Evolutionary conservation across 306 rosid species (phyloP).

Genomic region (Crataegus laevigata): DNA sequence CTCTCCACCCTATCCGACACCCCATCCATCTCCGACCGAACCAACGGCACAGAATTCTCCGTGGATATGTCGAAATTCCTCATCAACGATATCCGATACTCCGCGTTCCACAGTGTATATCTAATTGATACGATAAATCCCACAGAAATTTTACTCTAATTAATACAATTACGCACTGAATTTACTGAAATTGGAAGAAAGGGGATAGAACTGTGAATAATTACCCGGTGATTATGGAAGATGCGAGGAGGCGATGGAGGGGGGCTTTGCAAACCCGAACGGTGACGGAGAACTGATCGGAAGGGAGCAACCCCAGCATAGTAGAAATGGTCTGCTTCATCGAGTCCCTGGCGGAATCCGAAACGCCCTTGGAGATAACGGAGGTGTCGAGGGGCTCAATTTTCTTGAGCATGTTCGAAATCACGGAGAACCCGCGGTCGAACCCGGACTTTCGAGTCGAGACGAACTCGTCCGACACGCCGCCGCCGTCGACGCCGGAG

Average conservation of each 20-base stretch:
- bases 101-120: conserved; percentile 95
- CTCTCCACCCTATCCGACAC: conserved; percentile 26
- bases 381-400: conserved; percentile 78
- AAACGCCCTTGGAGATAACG: conserved; percentile 78
- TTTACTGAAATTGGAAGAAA: not conserved
- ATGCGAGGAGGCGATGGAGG: conserved; percentile 67
- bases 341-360: conserved; percentile 70
- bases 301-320: conserved; percentile 86
- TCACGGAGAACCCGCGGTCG: conserved; percentile 77
- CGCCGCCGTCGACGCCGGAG: conserved; percentile 70
- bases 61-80: conserved; percentile 70
- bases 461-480: conserved; percentile 73
- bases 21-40: conserved; percentile 13
- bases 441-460: conserved; percentile 61
- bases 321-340: conserved; percentile 97
- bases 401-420: conserved; percentile 75
- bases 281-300: conserved; percentile 80
- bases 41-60: conserved; percentile 12
- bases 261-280: conserved; percentile 51
- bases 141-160: not conserved
- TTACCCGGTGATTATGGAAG: conserved; percentile 94
- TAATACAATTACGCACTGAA: not conserved
- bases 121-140: conserved; percentile 21
- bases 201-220: not conserved
- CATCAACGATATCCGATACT: conserved; percentile 72